Percentiles rank a stretch among this genome's conserved stretches.
These are phyloP conservation scores for Flaveria brownii DNA, from an alignment of 129 eudicot genomes.

Conservation along the genomic window DNA sequence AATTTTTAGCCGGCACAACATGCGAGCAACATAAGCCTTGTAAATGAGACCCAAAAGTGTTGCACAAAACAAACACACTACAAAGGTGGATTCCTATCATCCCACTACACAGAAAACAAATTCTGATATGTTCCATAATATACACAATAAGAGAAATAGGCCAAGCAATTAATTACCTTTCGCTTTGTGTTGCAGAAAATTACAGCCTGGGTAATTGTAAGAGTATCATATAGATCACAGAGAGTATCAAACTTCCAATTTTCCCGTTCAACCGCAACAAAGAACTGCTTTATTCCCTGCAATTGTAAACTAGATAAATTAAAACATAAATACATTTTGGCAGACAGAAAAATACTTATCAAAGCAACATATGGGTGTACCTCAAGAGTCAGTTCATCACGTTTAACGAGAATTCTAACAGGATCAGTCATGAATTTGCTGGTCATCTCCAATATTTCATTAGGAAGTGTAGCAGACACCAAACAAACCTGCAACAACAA, in stretches of 20 bases:
- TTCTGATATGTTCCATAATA: constrained; percentile 7
- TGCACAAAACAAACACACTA: background rate
- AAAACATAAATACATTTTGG: background rate
- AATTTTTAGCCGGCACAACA: background rate
- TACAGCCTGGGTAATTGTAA: constrained; percentile 94
- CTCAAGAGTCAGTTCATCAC: constrained; percentile 98
- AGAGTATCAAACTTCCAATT: constrained; percentile 98
- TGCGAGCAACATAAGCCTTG: background rate
- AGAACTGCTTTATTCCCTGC: constrained; percentile 97
- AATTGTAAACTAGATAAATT: constrained; percentile 4
- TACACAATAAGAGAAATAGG: background rate
- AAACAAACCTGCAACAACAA: constrained; percentile 62
- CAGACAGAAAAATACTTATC: background rate
- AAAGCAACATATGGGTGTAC: constrained; percentile 28
- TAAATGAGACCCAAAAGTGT: background rate
- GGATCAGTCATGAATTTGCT: constrained; percentile 99
- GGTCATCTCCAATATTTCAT: constrained; percentile 93
- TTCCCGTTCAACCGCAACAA: constrained; percentile 92
- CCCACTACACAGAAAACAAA: constrained; percentile 17
- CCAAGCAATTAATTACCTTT: constrained; percentile 53
- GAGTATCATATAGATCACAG: constrained; percentile 93
- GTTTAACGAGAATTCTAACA: constrained; percentile 92
- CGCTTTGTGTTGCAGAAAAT: constrained; percentile 94
- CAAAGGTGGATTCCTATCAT: background rate
- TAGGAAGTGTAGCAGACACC: constrained; percentile 96